These are phyloP conservation scores for Aspergillus persii DNA, from an alignment of 2,329 filamentous ascomycete genomes.

Conservation along the genomic window DNA sequence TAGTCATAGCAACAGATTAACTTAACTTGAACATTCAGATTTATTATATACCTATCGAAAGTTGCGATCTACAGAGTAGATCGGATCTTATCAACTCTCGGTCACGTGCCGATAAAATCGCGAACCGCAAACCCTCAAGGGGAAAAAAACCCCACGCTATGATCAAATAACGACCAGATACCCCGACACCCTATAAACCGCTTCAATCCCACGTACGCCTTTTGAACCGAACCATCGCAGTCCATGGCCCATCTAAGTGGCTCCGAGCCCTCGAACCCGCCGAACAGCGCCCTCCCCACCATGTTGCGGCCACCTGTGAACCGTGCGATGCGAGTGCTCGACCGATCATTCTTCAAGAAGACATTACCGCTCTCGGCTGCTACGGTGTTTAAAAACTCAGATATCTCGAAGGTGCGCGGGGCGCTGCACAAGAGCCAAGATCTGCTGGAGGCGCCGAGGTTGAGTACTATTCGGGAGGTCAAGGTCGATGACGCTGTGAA, in stretches of 20 bases:
- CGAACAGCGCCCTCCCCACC: constrained; percentile 28
- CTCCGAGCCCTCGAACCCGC: constrained; percentile 16
- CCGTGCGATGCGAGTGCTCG: constrained; percentile 74
- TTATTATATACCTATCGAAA: too few relatives aligned
- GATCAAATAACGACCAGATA: background rate
- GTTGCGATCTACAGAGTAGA: background rate
- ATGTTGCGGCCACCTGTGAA: constrained; percentile 80
- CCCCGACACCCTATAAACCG: background rate
- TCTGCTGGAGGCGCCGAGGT: constrained; percentile 61
- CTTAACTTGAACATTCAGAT: too few relatives aligned
- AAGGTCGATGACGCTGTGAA: constrained; percentile 50
- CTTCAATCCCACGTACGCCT: too few relatives aligned
- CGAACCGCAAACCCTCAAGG: background rate
- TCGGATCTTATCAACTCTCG: constrained; percentile 7
- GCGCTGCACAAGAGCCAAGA: constrained; percentile 65
- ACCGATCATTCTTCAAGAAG: constrained; percentile 78
- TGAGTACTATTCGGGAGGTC: constrained; percentile 58
- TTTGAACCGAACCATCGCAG: background rate
- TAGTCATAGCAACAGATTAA: background rate
- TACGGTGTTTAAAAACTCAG: constrained; percentile 68
- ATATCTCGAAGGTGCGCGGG: constrained; percentile 70
- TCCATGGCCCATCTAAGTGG: constrained; percentile 15
- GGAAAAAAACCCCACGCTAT: background rate
- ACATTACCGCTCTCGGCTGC: constrained; percentile 75
- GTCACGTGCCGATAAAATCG: constrained; percentile 13